Percentiles rank a stretch among this genome's conserved stretches.
Conservation (phyloP, 257 asterid genomes). For the Osmanthus fragrans region DNA sequence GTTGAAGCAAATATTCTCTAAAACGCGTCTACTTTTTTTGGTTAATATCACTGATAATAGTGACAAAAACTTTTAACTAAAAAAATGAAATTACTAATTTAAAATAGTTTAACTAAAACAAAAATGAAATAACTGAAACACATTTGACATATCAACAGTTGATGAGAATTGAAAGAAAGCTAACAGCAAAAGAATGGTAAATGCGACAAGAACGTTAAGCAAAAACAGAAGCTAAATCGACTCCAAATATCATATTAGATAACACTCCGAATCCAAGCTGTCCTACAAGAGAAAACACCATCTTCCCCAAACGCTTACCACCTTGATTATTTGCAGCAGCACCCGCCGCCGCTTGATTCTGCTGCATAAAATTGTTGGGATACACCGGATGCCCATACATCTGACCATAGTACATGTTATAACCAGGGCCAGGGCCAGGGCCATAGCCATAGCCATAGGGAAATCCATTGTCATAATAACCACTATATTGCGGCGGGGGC, state of each 20-base stretch:
- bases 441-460: conserved; percentile 20
- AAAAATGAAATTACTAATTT: no score
- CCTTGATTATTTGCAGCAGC: neutral
- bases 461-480: conserved; percentile 18
- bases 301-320: conserved; percentile 19
- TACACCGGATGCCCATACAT: conserved; percentile 16
- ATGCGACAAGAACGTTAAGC: neutral
- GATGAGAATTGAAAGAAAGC: no score
- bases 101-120: no score
- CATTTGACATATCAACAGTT: no score
- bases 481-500: conserved; percentile 26
- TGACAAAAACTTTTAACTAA: no score
- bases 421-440: conserved; percentile 23
- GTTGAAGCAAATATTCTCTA: no score
- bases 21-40: no score
- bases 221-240: conserved; percentile 29
- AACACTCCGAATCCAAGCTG: conserved; percentile 42
- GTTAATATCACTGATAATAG: no score
- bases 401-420: conserved; percentile 8
- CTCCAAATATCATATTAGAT: conserved; percentile 44
- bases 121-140: no score
- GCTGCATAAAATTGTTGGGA: conserved; percentile 23
- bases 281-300: conserved; percentile 40
- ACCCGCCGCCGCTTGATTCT: conserved; percentile 19
- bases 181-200: no score